These are phyloP conservation scores for Serendipita sp. DNA, from an alignment of 768 basidiomycete species.

Conservation along the genomic window DNA sequence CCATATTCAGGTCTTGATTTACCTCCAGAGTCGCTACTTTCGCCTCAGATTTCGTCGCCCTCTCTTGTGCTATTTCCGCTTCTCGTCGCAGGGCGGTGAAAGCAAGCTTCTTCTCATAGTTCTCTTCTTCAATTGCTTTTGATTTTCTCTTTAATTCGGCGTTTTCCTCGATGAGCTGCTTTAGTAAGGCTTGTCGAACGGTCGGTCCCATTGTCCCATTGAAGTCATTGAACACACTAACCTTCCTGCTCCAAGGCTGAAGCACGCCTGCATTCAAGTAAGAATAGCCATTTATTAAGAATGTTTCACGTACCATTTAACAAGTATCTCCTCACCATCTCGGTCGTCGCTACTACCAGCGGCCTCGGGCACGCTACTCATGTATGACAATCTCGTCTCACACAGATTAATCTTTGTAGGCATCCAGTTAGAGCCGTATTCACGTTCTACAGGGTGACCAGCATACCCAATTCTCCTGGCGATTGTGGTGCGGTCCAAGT, in stretches of 20 bases:
- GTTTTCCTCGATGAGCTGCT: not conserved
- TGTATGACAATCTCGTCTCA: not conserved
- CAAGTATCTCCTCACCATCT: too few relatives aligned
- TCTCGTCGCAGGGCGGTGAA: not conserved
- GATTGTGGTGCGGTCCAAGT: too few relatives aligned
- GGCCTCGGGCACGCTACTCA: too few relatives aligned
- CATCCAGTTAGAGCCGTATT: too few relatives aligned
- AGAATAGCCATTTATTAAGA: too few relatives aligned
- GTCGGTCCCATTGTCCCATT: too few relatives aligned
- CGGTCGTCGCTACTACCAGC: too few relatives aligned
- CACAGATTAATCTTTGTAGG: not conserved
- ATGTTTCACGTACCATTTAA: too few relatives aligned
- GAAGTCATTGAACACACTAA: not conserved
- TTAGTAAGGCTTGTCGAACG: too few relatives aligned
- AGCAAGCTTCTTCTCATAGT: not conserved
- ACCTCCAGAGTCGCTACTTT: too few relatives aligned
- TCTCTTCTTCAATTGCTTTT: not conserved
- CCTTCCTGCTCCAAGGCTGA: not conserved
- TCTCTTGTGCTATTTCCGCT: not conserved
- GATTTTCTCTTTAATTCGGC: not conserved
- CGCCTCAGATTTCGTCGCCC: not conserved
- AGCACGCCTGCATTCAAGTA: not conserved
- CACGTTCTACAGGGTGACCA: too few relatives aligned
- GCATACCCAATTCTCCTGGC: too few relatives aligned
- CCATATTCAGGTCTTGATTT: not conserved